These are phyloP conservation scores for Fusarium sp. DNA, from an alignment of 2,329 filamentous ascomycete genomes.

Conservation along the genomic window DNA sequence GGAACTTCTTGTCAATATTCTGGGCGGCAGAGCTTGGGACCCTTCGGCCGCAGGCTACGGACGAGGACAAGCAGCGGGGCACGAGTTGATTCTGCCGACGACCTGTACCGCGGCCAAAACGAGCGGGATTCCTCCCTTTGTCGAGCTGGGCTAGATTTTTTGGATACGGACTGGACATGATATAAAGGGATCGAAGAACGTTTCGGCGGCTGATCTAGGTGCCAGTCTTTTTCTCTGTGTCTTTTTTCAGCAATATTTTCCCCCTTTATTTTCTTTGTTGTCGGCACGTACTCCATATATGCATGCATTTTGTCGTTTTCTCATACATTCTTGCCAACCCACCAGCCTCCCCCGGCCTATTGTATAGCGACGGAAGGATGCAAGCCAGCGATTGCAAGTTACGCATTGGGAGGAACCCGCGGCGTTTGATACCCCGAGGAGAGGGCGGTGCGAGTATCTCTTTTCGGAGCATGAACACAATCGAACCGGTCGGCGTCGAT, in stretches of 20 bases:
- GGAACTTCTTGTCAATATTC: slow-evolving; percentile 56
- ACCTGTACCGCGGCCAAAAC: slow-evolving; percentile 21
- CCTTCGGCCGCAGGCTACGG: slow-evolving; percentile 39
- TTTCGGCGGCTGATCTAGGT: slow-evolving; percentile 35
- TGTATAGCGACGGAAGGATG: slow-evolving; percentile 35
- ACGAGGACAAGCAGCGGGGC: slow-evolving; percentile 35
- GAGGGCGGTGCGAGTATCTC: slow-evolving; percentile 35
- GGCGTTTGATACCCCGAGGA: slow-evolving; percentile 38
- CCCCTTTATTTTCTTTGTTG: slow-evolving; percentile 34
- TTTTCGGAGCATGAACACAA: slow-evolving; percentile 32
- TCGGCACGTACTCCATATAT: slow-evolving; percentile 43
- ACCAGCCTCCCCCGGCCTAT: slow-evolving; percentile 5
- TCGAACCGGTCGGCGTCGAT: slow-evolving; percentile 27
- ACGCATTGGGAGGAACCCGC: slow-evolving; percentile 35
- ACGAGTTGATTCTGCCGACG: slow-evolving; percentile 26
- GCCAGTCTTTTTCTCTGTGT: slow-evolving; percentile 37
- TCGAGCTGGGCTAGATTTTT: slow-evolving; percentile 42
- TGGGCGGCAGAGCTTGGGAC: slow-evolving; percentile 45
- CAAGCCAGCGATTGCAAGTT: slow-evolving; percentile 36
- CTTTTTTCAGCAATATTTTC: slow-evolving; percentile 35
- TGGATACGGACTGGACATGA: slow-evolving; percentile 39
- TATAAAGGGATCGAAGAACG: slow-evolving; percentile 33
- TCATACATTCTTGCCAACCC: slow-evolving; percentile 26
- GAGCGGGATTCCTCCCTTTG: slow-evolving; percentile 40
- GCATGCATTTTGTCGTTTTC: slow-evolving; percentile 35